Evolutionary conservation across 2,329 filamentous ascomycete genomes (phyloP), one percentile per base, ranked within the genome.

Genomic region (Amauroascus niger): DNA sequence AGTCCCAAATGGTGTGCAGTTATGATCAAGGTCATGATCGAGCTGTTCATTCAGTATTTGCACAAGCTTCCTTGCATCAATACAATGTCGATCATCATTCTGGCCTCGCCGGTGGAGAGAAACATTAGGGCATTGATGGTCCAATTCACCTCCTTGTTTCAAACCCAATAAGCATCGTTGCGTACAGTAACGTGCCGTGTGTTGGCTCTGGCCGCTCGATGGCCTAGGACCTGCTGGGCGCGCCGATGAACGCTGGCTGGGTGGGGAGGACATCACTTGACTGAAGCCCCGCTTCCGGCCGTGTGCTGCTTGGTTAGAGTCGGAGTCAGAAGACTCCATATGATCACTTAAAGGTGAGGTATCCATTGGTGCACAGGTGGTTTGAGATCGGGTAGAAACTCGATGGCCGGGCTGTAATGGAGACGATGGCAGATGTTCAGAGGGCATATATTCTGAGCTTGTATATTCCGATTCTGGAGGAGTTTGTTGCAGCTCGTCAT

Each of bases 81-180:
- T 61, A 45, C 64, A 61, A 3, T 47, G 44, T 49, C 59, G 40
- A 11, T 26, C 37, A 33, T 58, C 26, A n/a, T n/a, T n/a, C n/a
- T n/a, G 43, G 7, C 56, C 33, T 37, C 6, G 16, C 58, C 54
- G 8, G 53, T 49, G 22, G 32, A 52, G 47, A 60, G 3, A 63
- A 52, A 58, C 49, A 57, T 67, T 67, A 40, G 59, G 65, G 52
- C 62, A 67, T n/a, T 6, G 18, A 14, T 49, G 41, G 50, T 67
- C 64, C 8, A 66, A 48, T 7, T 45, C 58, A 1, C 57, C 48
- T 33, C 47, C 33, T 30, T 62, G 56, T 22, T 67, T 53, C 6
- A 51, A 11, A 51, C 52, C 53, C 0, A 58, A 41, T 11, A 58
- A 30, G 28, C 56, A 58, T 14, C 33, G 28, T 24, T 58, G 56